A percentile compares a stretch with the other conserved stretches of the same genome.
Conservation (phyloP, 768 basidiomycete genomes). For the Macrolepiota albuminosa region DNA sequence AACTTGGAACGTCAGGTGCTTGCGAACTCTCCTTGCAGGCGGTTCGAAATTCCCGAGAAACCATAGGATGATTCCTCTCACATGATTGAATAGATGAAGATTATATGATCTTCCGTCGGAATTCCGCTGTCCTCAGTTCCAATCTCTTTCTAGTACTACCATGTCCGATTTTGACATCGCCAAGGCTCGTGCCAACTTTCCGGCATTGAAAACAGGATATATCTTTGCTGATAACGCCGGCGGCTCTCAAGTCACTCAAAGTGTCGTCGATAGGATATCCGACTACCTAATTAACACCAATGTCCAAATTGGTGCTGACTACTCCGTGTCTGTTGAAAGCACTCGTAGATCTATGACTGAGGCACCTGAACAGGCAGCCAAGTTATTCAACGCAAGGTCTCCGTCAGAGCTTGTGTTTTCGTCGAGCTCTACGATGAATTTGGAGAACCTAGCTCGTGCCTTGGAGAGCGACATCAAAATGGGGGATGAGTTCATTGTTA, state of each 20-base stretch:
- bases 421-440: constrained; percentile 59
- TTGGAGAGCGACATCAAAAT: constrained; percentile 48
- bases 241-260: constrained; percentile 57
- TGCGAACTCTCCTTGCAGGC: background rate
- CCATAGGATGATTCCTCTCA: background rate
- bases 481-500: constrained; percentile 76
- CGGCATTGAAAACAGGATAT: constrained; percentile 51
- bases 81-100: background rate
- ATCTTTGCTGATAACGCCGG: constrained; percentile 77
- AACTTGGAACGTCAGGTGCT: background rate
- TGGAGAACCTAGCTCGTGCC: constrained; percentile 65
- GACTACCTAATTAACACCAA: constrained; percentile 73
- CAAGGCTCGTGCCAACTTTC: constrained; percentile 57
- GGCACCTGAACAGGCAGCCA: constrained; percentile 46
- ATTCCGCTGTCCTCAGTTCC: background rate
- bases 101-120: background rate
- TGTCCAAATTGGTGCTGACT: constrained; percentile 69
- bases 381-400: constrained; percentile 61
- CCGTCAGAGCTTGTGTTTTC: constrained; percentile 64
- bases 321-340: constrained; percentile 50
- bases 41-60: background rate
- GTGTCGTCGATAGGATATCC: constrained; percentile 52
- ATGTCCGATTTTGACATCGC: constrained; percentile 39
- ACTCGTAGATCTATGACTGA: constrained; percentile 44
- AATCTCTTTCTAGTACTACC: background rate